Conservation (phyloP, 2,329 filamentous ascomycete genomes). For the Cordyceps javanica region DNA sequence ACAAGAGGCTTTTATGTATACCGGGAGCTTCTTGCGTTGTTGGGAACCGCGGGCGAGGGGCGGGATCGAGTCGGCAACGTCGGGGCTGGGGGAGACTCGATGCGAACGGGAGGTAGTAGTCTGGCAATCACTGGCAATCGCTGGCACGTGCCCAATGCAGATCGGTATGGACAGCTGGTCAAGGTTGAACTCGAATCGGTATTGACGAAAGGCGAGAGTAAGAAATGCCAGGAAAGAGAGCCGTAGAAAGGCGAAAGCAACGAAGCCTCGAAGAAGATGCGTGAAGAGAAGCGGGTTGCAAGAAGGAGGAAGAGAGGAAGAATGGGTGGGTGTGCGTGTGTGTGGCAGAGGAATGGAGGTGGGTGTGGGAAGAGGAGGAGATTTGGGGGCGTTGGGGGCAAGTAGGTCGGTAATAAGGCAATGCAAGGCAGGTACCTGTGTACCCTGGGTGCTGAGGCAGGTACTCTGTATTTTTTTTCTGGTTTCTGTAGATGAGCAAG, state of each 20-base stretch:
- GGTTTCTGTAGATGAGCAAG: too few relatives aligned
- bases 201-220: background rate
- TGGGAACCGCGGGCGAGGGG: background rate
- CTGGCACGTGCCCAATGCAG: conserved; percentile 7
- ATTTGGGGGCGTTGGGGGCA: conserved; percentile 2
- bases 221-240: background rate
- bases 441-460: too few relatives aligned
- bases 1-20: background rate
- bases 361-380: conserved; percentile 16
- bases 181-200: background rate
- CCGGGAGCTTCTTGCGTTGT: background rate
- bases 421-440: background rate
- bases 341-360: conserved; percentile 20
- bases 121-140: conserved; percentile 6
- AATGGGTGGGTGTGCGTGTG: conserved; percentile 8
- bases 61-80: background rate
- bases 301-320: conserved; percentile 23
- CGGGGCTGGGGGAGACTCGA: background rate
- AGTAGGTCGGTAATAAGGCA: background rate
- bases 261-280: conserved; percentile 14
- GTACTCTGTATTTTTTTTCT: too few relatives aligned
- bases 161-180: background rate
- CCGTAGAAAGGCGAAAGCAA: conserved; percentile 2
- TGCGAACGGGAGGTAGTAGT: background rate
- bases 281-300: conserved; percentile 16